Percentiles rank a stretch among this genome's conserved stretches.
phyloP scores from a whole-genome alignment of 1,139 yeast genomes.

The Suhomyces coccinellae region DNA sequence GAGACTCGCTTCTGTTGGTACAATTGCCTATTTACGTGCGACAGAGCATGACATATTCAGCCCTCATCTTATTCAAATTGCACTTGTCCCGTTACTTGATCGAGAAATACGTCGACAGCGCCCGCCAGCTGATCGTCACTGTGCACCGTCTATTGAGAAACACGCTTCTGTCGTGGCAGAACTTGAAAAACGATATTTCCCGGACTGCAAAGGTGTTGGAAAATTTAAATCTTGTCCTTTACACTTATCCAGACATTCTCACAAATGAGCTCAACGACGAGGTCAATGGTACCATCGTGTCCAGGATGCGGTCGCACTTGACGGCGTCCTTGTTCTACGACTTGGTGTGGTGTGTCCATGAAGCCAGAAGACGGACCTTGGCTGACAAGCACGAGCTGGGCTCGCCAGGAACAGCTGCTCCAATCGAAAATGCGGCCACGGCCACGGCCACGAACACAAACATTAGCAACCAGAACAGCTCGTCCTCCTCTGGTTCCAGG shows the following conservation, averaged over 20 bases:
- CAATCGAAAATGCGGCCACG: constrained; percentile 6
- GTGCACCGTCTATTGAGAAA: constrained; percentile 86
- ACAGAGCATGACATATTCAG: constrained; percentile 81
- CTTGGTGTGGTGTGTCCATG: constrained; percentile 92
- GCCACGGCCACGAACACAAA: constrained; percentile 1
- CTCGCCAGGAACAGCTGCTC: constrained; percentile 14
- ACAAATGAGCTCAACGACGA: constrained; percentile 32
- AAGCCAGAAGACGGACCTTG: constrained; percentile 76
- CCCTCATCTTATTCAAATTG: constrained; percentile 73
- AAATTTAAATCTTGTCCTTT: constrained; percentile 80
- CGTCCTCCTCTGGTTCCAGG: constrained; percentile 10
- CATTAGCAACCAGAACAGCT: not conserved
- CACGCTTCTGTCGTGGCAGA: constrained; percentile 88
- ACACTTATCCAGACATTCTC: constrained; percentile 84
- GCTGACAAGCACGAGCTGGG: constrained; percentile 34
- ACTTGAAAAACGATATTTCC: constrained; percentile 85
- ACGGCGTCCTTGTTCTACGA: constrained; percentile 92
- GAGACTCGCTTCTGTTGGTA: constrained; percentile 62
- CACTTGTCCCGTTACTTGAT: constrained; percentile 77
- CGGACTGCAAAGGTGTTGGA: constrained; percentile 93
- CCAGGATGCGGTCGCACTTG: constrained; percentile 87
- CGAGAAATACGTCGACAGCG: constrained; percentile 80
- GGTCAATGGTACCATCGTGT: constrained; percentile 61
- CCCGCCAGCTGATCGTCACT: constrained; percentile 90
- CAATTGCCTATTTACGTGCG: constrained; percentile 87